Conservation (phyloP, 1,284 basidiomycete genomes). For the Ceratobasidium sp. region DNA sequence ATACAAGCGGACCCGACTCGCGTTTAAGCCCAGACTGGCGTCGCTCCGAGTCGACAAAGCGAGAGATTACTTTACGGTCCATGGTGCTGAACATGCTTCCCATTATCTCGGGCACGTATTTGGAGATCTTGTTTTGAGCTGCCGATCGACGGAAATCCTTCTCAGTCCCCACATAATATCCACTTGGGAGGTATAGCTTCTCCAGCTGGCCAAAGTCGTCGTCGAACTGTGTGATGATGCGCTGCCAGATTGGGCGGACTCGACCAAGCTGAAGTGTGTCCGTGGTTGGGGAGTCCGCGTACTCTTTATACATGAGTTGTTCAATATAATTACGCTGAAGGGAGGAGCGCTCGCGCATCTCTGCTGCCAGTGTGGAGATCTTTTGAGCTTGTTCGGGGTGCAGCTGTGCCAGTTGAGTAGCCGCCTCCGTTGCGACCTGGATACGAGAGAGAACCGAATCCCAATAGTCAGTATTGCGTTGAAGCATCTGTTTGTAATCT, state of each 20-base stretch:
- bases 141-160: constrained; percentile 48
- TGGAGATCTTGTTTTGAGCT: constrained; percentile 34
- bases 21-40: constrained; percentile 5
- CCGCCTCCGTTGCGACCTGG: constrained; percentile 52
- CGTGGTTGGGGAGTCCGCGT: constrained; percentile 76
- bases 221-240: constrained; percentile 97
- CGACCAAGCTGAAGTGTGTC: constrained; percentile 89
- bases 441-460: constrained; percentile 58
- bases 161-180: constrained; percentile 49
- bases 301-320: constrained; percentile 76
- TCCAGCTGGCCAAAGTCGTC: constrained; percentile 77
- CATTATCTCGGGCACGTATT: constrained; percentile 48
- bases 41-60: constrained; percentile 26
- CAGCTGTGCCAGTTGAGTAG: constrained; percentile 10
- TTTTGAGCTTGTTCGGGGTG: constrained; percentile 46
- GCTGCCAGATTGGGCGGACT: constrained; percentile 85
- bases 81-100: constrained; percentile 48
- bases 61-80: constrained; percentile 49
- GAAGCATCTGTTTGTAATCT: constrained; percentile 80
- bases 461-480: constrained; percentile 68
- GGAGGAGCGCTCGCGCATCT: constrained; percentile 72
- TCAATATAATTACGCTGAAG: constrained; percentile 76
- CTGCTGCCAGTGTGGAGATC: constrained; percentile 54
- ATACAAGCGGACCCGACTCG: constrained; percentile 3
- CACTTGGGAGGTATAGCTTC: constrained; percentile 53